These are phyloP conservation scores for Thelonectria blattea DNA, from an alignment of 2,329 filamentous ascomycete species.

Conservation along the genomic window DNA sequence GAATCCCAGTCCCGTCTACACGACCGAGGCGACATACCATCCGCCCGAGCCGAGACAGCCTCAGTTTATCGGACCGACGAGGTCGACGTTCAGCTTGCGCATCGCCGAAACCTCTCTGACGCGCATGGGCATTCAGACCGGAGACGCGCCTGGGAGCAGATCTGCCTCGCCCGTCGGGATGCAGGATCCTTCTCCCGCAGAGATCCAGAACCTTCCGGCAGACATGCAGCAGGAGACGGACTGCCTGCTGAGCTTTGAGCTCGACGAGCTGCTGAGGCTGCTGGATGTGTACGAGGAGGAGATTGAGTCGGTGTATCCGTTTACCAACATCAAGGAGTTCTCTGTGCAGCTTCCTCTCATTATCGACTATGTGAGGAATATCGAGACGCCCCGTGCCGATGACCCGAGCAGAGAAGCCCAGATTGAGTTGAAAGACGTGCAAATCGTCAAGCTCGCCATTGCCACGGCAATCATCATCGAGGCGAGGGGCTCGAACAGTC, in stretches of 20 bases:
- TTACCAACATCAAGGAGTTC: slow-evolving; percentile 36
- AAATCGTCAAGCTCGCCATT: slow-evolving; percentile 43
- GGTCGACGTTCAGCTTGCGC: slow-evolving; percentile 43
- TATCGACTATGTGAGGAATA: slow-evolving; percentile 6
- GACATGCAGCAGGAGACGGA: background rate
- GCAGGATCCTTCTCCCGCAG: slow-evolving; percentile 37
- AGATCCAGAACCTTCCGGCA: background rate
- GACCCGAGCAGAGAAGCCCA: background rate
- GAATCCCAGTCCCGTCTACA: slow-evolving; percentile 21
- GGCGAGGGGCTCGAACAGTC: slow-evolving; percentile 39
- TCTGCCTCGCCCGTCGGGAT: slow-evolving; percentile 32
- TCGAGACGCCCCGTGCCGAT: background rate
- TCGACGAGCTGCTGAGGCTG: slow-evolving; percentile 7
- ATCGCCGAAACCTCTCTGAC: slow-evolving; percentile 45
- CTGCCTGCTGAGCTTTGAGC: slow-evolving; percentile 12
- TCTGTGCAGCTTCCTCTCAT: slow-evolving; percentile 1
- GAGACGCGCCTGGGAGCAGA: slow-evolving; percentile 37
- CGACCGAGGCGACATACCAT: slow-evolving; percentile 4
- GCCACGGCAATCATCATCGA: slow-evolving; percentile 44
- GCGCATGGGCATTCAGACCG: slow-evolving; percentile 43
- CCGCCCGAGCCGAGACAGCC: slow-evolving; percentile 39
- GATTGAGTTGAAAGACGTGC: slow-evolving; percentile 36
- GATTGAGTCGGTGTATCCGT: slow-evolving; percentile 46
- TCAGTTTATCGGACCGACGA: slow-evolving; percentile 46
- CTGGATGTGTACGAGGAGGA: slow-evolving; percentile 46